Conservation (phyloP, 768 basidiomycete genomes). For the Gloeostereum incarnatum region DNA sequence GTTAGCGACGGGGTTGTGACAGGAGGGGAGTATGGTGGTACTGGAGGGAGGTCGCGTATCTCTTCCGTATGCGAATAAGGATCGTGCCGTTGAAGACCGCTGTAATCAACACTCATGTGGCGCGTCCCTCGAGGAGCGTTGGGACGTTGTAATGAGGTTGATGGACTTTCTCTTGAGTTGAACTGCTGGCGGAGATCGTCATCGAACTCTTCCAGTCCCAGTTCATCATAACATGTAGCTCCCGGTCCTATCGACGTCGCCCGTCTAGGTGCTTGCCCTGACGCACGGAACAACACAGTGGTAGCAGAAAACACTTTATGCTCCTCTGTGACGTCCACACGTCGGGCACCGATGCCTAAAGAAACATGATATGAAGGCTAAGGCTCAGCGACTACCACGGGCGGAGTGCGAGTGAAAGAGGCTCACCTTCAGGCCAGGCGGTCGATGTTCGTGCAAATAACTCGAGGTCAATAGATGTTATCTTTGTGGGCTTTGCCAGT, state of each 20-base stretch:
- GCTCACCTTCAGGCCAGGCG: constrained; percentile 80
- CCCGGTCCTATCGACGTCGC: constrained; percentile 40
- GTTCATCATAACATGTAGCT: constrained; percentile 22
- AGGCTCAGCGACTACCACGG: constrained; percentile 4
- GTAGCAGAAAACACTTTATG: constrained; percentile 65
- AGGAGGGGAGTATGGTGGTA: constrained; percentile 10
- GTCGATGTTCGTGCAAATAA: constrained; percentile 64
- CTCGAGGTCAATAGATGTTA: constrained; percentile 79
- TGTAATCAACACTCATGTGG: constrained; percentile 10
- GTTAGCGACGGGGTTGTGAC: constrained; percentile 3
- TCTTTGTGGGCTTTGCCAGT: constrained; percentile 67
- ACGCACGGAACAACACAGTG: constrained; percentile 66
- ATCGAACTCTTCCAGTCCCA: constrained; percentile 21
- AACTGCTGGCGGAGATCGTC: constrained; percentile 15
- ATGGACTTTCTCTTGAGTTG: not conserved
- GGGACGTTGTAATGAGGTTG: not conserved
- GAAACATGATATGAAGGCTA: constrained; percentile 3
- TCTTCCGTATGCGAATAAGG: not conserved
- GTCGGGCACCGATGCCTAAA: constrained; percentile 57
- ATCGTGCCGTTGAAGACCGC: not conserved
- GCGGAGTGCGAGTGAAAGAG: constrained; percentile 3
- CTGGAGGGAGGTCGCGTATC: constrained; percentile 3
- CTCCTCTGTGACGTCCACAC: constrained; percentile 72
- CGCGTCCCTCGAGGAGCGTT: constrained; percentile 7
- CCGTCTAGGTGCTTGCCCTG: constrained; percentile 28